Evolutionary conservation across 257 asterid species (phyloP), one percentile per base, ranked within the genome.

Genomic region (Capsicum baccatum): DNA sequence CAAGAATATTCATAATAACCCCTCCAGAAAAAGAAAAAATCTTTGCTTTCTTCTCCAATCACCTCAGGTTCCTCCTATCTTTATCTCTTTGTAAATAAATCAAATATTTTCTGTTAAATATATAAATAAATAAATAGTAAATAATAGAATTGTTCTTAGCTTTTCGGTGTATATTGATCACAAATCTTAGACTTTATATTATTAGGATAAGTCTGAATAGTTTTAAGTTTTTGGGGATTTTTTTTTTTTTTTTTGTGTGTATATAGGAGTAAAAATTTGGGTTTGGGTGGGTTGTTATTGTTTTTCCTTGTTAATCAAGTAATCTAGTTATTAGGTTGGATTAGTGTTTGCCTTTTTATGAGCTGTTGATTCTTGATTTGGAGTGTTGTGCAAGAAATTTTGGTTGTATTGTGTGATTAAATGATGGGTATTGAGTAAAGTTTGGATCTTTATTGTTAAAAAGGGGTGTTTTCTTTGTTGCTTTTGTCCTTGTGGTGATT

Each of bases 361-460:
- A 14, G 42, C 64, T 14, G 48, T 82, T 68, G 69, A 63, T 85
- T 85, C 85, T 86, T 80, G 83, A 55, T 42, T 64, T 50, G 86
- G 87, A 86, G 89, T 86, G 87, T 84, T 83, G 19, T 84, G 84
- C 82, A 84, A 76, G 59, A 67, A 86, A 79, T 73, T 84, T 69
- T 76, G 83, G 83, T 90, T 85, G 76, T 83, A 85, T 84, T 84
- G 84, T 80, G 80, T 79, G 55, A 6, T 74, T 19, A 37, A 37
- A 82, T 86, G 84, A 85, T 85, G 84, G 90, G 89, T n/a, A 83
- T 85, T 86, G 79, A 86, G 88, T 91, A 87, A 92, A 91, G 88
- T 83, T 91, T 81, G 85, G 85, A 87, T 85, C 86, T 89, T 83
- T 57, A 57, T 83, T 83, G 82, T 79, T 79, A 79, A 79, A 68